Conservation (phyloP, 306 rosid species). For the Quercus rubra region DNA sequence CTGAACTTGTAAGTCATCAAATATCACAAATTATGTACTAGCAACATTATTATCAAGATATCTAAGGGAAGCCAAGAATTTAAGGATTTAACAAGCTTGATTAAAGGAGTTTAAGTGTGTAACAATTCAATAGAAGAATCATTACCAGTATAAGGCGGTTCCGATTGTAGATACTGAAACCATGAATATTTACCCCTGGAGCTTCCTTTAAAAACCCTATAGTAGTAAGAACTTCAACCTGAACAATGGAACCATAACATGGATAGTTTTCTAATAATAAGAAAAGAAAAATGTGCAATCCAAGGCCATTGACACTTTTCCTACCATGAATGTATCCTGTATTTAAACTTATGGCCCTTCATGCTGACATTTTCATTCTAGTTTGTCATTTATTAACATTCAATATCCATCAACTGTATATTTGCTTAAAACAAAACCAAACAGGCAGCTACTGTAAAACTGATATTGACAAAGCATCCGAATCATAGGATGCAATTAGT, state of each 20-base stretch:
- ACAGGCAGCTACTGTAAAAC: no score
- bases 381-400: no score
- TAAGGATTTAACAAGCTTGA: neutral
- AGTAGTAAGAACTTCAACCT: slow-evolving; percentile 41
- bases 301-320: no score
- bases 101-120: neutral
- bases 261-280: no score
- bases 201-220: slow-evolving; percentile 54
- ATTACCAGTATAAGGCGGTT: slow-evolving; percentile 48
- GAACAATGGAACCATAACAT: neutral
- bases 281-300: no score
- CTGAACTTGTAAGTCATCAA: neutral
- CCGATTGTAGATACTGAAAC: slow-evolving; percentile 50
- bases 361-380: no score
- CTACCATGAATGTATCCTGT: no score
- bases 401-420: no score
- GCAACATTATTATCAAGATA: neutral
- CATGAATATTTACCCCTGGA: slow-evolving; percentile 40
- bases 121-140: neutral
- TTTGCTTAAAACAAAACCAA: no score
- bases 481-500: neutral
- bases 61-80: neutral
- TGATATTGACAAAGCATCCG: no score
- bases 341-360: no score
- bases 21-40: neutral